These are phyloP conservation scores for Tylopilus subfusipes DNA, from an alignment of 768 basidiomycete species.

Conservation along the genomic window DNA sequence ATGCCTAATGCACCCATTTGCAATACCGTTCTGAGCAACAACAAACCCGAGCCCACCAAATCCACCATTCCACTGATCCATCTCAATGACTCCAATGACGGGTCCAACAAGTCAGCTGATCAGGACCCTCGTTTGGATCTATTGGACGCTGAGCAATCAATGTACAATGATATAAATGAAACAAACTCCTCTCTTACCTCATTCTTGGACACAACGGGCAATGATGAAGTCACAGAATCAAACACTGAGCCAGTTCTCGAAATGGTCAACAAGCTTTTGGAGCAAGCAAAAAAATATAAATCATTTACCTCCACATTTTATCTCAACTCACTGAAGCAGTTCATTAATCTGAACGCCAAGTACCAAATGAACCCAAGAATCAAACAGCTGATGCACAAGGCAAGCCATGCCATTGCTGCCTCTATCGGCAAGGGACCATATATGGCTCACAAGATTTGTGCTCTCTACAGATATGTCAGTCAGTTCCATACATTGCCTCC, in stretches of 20 bases:
- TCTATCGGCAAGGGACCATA: neutral
- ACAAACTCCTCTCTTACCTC: neutral
- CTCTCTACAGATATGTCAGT: neutral
- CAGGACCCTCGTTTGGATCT: neutral
- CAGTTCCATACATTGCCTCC: neutral
- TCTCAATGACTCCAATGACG: too few relatives aligned
- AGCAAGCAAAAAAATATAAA: neutral
- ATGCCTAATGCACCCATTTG: too few relatives aligned
- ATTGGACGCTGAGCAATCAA: neutral
- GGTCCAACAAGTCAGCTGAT: too few relatives aligned
- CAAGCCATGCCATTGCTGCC: neutral
- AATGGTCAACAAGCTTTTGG: neutral
- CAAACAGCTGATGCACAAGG: neutral
- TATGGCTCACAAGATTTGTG: neutral
- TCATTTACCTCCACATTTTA: neutral
- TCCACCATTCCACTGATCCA: too few relatives aligned
- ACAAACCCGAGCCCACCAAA: too few relatives aligned
- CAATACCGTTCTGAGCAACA: too few relatives aligned
- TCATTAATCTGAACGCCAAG: neutral
- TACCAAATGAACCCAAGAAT: neutral
- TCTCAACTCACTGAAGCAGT: neutral
- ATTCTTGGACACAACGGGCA: neutral
- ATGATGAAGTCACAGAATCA: neutral
- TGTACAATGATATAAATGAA: neutral
- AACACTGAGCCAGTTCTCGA: neutral